Conservation (phyloP, 345 rosid genomes). For the Euphorbia peplus region DNA sequence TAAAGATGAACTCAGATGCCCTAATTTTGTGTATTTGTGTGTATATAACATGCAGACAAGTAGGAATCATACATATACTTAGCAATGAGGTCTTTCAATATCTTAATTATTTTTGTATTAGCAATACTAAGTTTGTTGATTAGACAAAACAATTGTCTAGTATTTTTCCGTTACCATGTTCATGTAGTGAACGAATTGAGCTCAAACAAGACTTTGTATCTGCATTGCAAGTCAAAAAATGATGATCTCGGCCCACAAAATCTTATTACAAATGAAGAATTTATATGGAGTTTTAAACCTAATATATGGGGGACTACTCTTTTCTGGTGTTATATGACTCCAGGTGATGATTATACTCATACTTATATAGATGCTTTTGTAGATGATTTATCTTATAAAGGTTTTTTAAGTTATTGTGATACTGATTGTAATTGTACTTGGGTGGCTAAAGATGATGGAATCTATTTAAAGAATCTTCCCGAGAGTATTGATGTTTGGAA, state of each 20-base stretch:
- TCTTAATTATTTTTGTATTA: background rate
- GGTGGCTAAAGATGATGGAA: background rate
- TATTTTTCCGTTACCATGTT: background rate
- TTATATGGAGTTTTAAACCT: conserved; percentile 32
- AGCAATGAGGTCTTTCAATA: background rate
- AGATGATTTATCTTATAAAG: background rate
- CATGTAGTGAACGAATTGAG: background rate
- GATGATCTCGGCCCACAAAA: conserved; percentile 31
- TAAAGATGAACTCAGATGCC: no score
- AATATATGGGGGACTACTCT: conserved; percentile 29
- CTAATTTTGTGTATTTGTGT: no score
- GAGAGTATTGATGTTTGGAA: background rate
- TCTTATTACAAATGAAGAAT: background rate
- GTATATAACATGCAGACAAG: no score
- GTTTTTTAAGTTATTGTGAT: background rate
- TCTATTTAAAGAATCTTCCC: background rate
- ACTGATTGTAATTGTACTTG: background rate
- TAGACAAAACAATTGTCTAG: background rate
- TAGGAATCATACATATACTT: no score
- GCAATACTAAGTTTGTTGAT: background rate
- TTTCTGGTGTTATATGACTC: conserved; percentile 34
- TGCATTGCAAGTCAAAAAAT: conserved; percentile 40
- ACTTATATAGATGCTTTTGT: conserved; percentile 1
- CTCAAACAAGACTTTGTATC: conserved; percentile 11
- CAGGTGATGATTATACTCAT: conserved; percentile 20